phyloP scores from a whole-genome alignment of 768 basidiomycete genomes.

The Dioszegia crocea region DNA sequence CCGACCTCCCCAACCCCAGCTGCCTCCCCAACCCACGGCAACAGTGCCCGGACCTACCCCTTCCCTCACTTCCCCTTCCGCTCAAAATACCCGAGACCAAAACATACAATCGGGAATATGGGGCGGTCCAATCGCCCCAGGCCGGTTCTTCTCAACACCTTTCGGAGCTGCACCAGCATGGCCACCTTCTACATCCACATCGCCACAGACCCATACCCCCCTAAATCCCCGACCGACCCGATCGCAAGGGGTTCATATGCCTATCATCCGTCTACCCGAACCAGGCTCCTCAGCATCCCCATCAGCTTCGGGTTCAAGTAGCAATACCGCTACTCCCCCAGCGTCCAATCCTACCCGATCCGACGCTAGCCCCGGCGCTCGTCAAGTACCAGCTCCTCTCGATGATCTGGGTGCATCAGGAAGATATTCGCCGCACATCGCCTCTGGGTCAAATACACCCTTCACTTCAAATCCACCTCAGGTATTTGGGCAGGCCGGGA shows the following conservation, averaged over 20 bases:
- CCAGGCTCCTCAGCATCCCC: not conserved
- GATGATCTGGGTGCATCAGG: too few species aligned
- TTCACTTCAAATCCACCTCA: constrained; percentile 33
- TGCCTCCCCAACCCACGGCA: constrained; percentile 17
- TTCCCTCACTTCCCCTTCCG: constrained; percentile 10
- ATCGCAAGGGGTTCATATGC: not conserved
- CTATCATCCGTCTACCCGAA: constrained; percentile 8
- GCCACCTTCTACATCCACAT: constrained; percentile 4
- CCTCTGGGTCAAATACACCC: constrained; percentile 20
- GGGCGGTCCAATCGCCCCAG: constrained; percentile 37
- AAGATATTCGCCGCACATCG: too few species aligned
- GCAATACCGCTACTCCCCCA: not conserved
- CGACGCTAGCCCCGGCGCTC: not conserved
- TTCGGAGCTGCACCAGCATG: constrained; percentile 30
- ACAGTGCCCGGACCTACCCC: constrained; percentile 33
- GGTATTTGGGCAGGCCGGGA: constrained; percentile 28
- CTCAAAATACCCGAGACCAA: constrained; percentile 1
- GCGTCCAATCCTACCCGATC: not conserved
- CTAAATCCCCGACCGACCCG: not conserved
- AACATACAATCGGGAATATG: constrained; percentile 34
- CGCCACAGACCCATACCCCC: not conserved
- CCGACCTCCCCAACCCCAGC: constrained; percentile 11
- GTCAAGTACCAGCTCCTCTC: not conserved
- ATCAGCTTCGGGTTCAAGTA: not conserved
- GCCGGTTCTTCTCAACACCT: constrained; percentile 33